A percentile compares a stretch with the other conserved stretches of the same genome.
Conservation (phyloP, 176 grass and related monocot genomes). For the Lolium rigidum region DNA sequence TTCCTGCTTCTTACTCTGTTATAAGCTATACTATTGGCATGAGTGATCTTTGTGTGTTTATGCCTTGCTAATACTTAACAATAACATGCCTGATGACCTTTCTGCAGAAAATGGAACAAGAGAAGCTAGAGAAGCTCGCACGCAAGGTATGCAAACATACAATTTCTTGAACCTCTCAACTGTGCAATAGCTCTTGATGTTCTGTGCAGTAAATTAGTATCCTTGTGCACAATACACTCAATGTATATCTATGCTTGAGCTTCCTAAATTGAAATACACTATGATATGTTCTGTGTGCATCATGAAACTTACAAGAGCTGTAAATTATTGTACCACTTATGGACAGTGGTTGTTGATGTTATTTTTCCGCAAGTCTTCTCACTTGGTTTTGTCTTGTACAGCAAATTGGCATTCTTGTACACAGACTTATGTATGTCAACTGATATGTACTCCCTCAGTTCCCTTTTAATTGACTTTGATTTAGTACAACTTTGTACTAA, state of each 20-base stretch:
- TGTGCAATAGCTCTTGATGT: neutral
- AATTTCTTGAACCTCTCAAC: neutral
- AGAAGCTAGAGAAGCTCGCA: slow-evolving; percentile 74
- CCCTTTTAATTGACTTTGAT: too few species aligned
- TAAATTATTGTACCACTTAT: neutral
- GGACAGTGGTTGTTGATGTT: too few species aligned
- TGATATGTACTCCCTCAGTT: neutral
- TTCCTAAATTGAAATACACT: too few species aligned
- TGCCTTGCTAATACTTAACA: too few species aligned
- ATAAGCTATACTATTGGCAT: neutral
- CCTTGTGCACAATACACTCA: neutral
- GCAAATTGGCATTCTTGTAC: neutral
- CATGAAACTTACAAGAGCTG: neutral
- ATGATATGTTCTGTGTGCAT: neutral
- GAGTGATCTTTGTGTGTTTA: too few species aligned
- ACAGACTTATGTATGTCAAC: neutral
- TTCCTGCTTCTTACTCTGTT: neutral
- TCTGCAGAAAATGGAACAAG: slow-evolving; percentile 90
- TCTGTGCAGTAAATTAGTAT: neutral
- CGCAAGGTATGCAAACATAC: slow-evolving; percentile 53
- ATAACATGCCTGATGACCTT: neutral
- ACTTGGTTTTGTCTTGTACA: neutral
- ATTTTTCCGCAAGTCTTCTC: too few species aligned
- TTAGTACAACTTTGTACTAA: too few species aligned
- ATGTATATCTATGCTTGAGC: neutral